These are phyloP conservation scores for Phytophthora tentaculata DNA, from an alignment of 352 stramenopile species.

Conservation along the genomic window DNA sequence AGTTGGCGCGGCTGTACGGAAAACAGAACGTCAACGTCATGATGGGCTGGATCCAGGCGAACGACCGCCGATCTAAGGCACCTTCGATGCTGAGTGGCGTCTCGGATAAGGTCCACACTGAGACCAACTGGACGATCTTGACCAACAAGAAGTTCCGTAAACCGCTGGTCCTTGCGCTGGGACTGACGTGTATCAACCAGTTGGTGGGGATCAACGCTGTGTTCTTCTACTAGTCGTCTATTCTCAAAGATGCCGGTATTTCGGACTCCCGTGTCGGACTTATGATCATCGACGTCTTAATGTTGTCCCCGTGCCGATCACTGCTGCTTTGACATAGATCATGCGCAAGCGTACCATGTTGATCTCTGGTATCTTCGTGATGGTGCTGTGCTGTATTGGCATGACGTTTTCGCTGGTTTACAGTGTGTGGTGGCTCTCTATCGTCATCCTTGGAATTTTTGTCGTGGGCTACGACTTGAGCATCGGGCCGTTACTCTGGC, in stretches of 20 bases:
- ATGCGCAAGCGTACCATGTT: conserved; percentile 55
- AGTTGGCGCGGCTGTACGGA: conserved; percentile 38
- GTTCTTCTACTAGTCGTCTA: conserved; percentile 70
- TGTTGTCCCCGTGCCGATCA: conserved; percentile 45
- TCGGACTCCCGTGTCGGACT: conserved; percentile 50
- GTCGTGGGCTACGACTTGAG: conserved; percentile 56
- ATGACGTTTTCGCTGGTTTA: conserved; percentile 52
- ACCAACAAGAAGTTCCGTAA: conserved; percentile 37
- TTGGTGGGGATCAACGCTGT: conserved; percentile 71
- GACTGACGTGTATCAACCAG: conserved; percentile 55
- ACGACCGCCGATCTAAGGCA: conserved; percentile 31
- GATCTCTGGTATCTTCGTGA: conserved; percentile 42
- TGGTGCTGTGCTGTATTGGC: conserved; percentile 47
- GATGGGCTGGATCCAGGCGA: conserved; percentile 41
- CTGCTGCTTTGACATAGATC: conserved; percentile 32
- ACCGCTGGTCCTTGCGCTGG: conserved; percentile 49
- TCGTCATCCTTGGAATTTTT: conserved; percentile 53
- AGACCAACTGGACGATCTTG: conserved; percentile 30
- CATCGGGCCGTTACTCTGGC: conserved; percentile 66
- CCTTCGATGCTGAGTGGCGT: conserved; percentile 25
- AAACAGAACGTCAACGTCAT: conserved; percentile 39
- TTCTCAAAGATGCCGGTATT: conserved; percentile 62
- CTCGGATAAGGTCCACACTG: conserved; percentile 11
- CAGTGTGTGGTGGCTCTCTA: conserved; percentile 40
- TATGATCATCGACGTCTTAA: conserved; percentile 67